Evolutionary conservation across 208 protist genomes (phyloP), one percentile per base, ranked within the genome.

Genomic region (Leishmania mexicana): DNA sequence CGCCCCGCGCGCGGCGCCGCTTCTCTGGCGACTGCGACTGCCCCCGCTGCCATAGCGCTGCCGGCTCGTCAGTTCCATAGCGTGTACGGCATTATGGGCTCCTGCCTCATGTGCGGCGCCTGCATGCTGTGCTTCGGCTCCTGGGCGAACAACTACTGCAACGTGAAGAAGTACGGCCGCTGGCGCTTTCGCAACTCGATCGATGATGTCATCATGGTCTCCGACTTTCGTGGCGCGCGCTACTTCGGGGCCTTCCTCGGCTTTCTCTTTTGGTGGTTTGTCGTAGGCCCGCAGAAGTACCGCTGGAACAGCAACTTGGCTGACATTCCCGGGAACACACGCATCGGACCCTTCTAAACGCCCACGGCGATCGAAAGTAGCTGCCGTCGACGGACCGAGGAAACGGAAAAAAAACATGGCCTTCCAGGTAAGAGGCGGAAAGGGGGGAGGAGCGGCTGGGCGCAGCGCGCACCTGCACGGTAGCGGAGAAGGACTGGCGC

Each of bases 171-270:
- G 79, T 96, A 96, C 78, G 94, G 94, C 51, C 89, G 89, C 35
- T 97, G 91, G 90, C 89, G 94, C 67, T 97, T 95, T 82, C 90
- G 92, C 74, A 97, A 97, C 83, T 89, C 83, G n/a, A 92, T 95
- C 57, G 93, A 97, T 88, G 92, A 95, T 76, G 87, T 93, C 75
- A 94, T 96, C 64, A 94, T 97, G 90, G 93, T 94, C 38, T 91
- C 88, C 31, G 94, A 97, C 86, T 97, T 96, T 80, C 86, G 87
- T 49, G 80, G 84, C 21, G 92, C 92, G 28, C 89, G 92, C 42
- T 97, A 96, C 88, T 78, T 92, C 65, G 94, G 94, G 13, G 91
- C 86, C 28, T 81, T 93, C 38, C 45, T 96, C 51, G 94, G 92
- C 13, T 92, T 96, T 60, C 77, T 95, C 21, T 97, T 97, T 76